These are phyloP conservation scores for Stachybotrys echinatus DNA, from an alignment of 2,329 filamentous ascomycete genomes.

Conservation along the genomic window DNA sequence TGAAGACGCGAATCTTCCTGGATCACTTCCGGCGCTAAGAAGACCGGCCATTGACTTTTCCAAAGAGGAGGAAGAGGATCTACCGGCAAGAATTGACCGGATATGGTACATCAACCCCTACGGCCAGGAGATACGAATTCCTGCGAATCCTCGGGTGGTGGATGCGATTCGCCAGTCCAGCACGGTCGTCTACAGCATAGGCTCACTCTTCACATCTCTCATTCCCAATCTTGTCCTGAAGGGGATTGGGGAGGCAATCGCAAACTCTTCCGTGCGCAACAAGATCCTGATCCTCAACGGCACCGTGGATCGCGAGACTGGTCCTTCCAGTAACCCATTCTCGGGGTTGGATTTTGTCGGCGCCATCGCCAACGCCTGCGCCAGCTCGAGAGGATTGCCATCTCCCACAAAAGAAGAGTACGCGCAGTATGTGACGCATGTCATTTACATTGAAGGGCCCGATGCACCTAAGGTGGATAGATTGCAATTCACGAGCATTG, in stretches of 20 bases:
- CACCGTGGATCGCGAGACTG: conserved; percentile 79
- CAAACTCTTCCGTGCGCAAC: conserved; percentile 41
- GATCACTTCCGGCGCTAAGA: conserved; percentile 73
- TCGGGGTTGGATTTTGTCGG: conserved; percentile 76
- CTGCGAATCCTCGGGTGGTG: conserved; percentile 76
- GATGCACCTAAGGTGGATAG: conserved; percentile 67
- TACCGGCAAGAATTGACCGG: conserved; percentile 71
- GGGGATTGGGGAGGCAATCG: conserved; percentile 61
- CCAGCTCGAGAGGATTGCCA: conserved; percentile 54
- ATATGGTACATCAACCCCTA: conserved; percentile 99
- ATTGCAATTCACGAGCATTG: conserved; percentile 55
- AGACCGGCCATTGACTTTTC: conserved; percentile 78
- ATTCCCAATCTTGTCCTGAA: conserved; percentile 74
- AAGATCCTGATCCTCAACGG: conserved; percentile 87
- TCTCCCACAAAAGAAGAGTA: conserved; percentile 42
- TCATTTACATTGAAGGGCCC: conserved; percentile 72
- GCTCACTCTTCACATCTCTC: conserved; percentile 87
- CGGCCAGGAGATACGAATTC: conserved; percentile 87
- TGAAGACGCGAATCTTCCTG: conserved; percentile 77
- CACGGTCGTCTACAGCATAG: conserved; percentile 84
- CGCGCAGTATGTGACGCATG: conserved; percentile 70
- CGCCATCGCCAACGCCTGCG: conserved; percentile 70
- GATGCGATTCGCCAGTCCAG: conserved; percentile 59
- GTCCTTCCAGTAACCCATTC: conserved; percentile 59
- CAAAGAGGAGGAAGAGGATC: conserved; percentile 69